Base-by-base conservation (phyloP, 2,329 filamentous ascomycete genomes). In the Didymella exigua region DNA sequence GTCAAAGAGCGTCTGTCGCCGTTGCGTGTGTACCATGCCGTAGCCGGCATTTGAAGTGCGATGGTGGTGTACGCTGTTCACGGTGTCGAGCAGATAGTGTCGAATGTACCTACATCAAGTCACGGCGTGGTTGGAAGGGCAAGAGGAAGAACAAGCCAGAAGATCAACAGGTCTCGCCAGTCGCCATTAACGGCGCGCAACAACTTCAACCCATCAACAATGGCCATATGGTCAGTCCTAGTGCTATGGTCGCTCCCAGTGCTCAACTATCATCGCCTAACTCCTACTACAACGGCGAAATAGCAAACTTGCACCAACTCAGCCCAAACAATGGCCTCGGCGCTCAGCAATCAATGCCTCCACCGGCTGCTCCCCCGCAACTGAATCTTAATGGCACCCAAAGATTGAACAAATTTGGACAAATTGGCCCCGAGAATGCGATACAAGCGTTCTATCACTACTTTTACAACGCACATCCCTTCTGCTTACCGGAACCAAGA, bases 381-480 rank as follows among this genome's bases (percentile, higher is more conserved):
- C 60, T 70, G 53, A 72, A 74, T 38, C 62, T 74, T 34, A 69
- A 73, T 56, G 71, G 70, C 47, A 61, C 68, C 24, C 63, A 66
- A 50, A 67, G 70, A 41, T 30, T 67, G 26, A 70, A 70, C 36
- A 64, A 68, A 4, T 70, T 68, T 31, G 67, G 66, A 13, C 66
- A 66, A 18, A 38, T 65, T 16, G 68, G 66, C 4, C 68, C 70
- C 14, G 67, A 68, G 34, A 71, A 66, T 19, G 65, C 71, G 8
- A 63, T 68, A 4, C 66, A 68, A 26, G 65, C 70, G 3, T 75
- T 75, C 51, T 74, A 60, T 64, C 76, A 83, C 31, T 86, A 80
- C 70, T 86, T 85, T 60, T 77, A 77, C 40, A 74, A 78, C 1
- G 77, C 79, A 2, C 84, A 86, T 73, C 84, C 84, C 0, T 81